phyloP scores from a whole-genome alignment of 768 basidiomycete species.

The Lactarius indigo region DNA sequence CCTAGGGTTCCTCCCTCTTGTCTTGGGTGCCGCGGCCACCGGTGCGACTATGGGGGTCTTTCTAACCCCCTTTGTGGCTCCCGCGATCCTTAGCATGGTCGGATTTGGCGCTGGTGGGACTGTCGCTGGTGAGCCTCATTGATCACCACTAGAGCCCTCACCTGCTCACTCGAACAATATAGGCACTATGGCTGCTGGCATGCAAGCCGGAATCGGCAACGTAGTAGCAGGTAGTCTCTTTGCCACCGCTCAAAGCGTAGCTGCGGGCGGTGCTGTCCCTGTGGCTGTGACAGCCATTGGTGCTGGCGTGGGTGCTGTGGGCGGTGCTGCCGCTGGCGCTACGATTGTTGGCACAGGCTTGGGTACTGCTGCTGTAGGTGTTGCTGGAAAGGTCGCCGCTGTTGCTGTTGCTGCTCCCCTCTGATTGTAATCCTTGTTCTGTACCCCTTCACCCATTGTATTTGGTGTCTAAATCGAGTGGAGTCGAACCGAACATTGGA shows the following conservation, averaged over 20 bases:
- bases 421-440: not conserved
- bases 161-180: not conserved
- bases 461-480: no score
- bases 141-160: not conserved
- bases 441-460: not conserved
- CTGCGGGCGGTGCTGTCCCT: not conserved
- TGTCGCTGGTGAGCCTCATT: not conserved
- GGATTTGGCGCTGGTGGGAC: slow-evolving; percentile 12
- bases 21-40: not conserved
- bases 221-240: not conserved
- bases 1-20: not conserved
- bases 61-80: not conserved
- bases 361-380: no score
- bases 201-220: slow-evolving; percentile 6
- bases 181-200: slow-evolving; percentile 4
- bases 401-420: no score
- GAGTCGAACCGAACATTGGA: not conserved
- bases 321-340: not conserved
- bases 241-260: slow-evolving; percentile 7
- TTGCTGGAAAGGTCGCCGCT: no score
- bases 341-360: no score
- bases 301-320: not conserved
- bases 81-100: not conserved
- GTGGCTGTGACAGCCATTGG: not conserved
- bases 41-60: not conserved